Conservation (phyloP, 768 basidiomycete genomes). For the Chalciporus piperatus region DNA sequence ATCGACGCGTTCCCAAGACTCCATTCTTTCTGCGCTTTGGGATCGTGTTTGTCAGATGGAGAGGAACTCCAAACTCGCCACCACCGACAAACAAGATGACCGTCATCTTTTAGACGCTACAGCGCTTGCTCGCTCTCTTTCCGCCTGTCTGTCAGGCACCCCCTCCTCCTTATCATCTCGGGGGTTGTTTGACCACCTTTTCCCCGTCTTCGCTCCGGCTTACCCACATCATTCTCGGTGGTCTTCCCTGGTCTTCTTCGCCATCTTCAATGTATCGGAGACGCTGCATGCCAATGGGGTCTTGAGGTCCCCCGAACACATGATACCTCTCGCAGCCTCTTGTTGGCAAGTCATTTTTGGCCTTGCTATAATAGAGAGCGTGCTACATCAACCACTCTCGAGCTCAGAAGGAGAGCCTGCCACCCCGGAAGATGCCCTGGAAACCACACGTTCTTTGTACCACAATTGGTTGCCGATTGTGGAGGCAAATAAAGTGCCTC, state of each 20-base stretch:
- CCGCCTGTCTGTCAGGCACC: constrained; percentile 9
- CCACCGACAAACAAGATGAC: background rate
- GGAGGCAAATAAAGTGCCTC: constrained; percentile 30
- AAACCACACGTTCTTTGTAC: constrained; percentile 39
- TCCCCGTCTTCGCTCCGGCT: constrained; percentile 29
- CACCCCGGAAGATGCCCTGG: constrained; percentile 15
- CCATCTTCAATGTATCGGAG: constrained; percentile 24
- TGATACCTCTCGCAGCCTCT: constrained; percentile 4
- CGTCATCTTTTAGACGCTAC: constrained; percentile 6
- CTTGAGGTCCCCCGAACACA: background rate
- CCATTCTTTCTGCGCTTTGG: constrained; percentile 36
- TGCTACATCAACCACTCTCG: constrained; percentile 8
- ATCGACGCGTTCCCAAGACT: constrained; percentile 27
- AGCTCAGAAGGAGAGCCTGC: background rate
- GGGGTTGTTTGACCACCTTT: constrained; percentile 2
- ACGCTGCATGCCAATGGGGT: background rate
- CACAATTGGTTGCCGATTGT: constrained; percentile 35
- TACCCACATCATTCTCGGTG: constrained; percentile 37
- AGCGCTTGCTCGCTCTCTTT: constrained; percentile 14
- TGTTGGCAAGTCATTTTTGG: constrained; percentile 44
- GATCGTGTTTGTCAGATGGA: constrained; percentile 27
- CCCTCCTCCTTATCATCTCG: background rate
- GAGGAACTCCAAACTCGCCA: background rate
- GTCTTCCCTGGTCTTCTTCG: constrained; percentile 41
- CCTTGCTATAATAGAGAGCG: constrained; percentile 38